Evolutionary conservation across 306 rosid species (phyloP).

Genomic region (Prunus fruticosa): DNA sequence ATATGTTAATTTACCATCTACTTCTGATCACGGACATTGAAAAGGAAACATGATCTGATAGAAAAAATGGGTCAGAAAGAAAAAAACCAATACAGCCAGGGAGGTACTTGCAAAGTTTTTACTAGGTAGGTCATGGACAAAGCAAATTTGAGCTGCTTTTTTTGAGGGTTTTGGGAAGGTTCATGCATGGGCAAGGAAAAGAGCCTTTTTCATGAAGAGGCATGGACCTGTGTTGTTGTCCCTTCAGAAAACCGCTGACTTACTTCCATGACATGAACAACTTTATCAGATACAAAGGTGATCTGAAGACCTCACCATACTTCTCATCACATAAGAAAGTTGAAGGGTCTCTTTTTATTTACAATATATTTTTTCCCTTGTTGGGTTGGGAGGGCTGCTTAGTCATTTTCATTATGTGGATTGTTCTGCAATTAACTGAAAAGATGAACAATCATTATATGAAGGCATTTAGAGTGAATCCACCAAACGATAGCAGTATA

Average conservation of each 20-base stretch:
- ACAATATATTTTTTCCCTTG: background rate
- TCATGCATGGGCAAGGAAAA: constrained; percentile 49
- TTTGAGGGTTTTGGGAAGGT: constrained; percentile 26
- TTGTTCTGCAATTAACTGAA: constrained; percentile 37
- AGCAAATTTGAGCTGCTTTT: constrained; percentile 19
- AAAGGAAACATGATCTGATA: too few relatives aligned
- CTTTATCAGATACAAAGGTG: constrained; percentile 44
- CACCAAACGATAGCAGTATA: constrained; percentile 1
- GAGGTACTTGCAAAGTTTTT: constrained; percentile 2
- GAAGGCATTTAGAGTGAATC: constrained; percentile 9
- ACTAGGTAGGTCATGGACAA: background rate
- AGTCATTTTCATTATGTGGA: constrained; percentile 61
- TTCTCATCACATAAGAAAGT: constrained; percentile 28
- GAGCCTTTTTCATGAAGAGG: constrained; percentile 20
- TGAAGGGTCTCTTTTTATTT: constrained; percentile 27
- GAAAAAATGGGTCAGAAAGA: background rate
- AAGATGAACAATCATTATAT: constrained; percentile 51
- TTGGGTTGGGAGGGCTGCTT: constrained; percentile 34
- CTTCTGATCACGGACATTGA: too few relatives aligned
- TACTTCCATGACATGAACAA: constrained; percentile 56
- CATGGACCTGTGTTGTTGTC: constrained; percentile 43
- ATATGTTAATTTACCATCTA: too few relatives aligned
- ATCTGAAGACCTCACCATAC: constrained; percentile 71
- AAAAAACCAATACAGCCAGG: background rate
- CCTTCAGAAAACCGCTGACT: constrained; percentile 33